These are phyloP conservation scores for Aspergillus piperis DNA, from an alignment of 2,329 filamentous ascomycete genomes.

Conservation along the genomic window DNA sequence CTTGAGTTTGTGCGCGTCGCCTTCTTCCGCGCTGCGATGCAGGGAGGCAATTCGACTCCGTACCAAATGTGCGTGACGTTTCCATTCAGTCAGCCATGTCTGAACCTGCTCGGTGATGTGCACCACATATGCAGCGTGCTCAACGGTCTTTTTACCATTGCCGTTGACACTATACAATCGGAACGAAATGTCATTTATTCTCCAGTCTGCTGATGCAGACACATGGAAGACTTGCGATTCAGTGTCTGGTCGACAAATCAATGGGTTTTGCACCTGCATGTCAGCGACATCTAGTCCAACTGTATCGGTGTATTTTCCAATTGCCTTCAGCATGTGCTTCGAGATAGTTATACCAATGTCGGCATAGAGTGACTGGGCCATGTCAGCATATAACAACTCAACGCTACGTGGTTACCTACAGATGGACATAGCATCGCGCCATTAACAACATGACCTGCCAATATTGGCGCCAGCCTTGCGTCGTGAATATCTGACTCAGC, in stretches of 20 bases:
- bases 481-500: conserved; percentile 14
- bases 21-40: conserved; percentile 61
- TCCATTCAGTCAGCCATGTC: conserved; percentile 30
- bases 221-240: conserved; percentile 10
- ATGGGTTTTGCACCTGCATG: conserved; percentile 69
- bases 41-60: conserved; percentile 61
- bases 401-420: conserved; percentile 1
- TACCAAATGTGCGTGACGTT: conserved; percentile 69
- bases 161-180: conserved; percentile 10
- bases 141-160: not conserved
- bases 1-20: conserved; percentile 70
- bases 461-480: conserved; percentile 48
- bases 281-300: conserved; percentile 65
- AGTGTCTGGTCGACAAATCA: conserved; percentile 48
- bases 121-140: conserved; percentile 10
- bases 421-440: conserved; percentile 63
- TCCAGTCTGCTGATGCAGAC: conserved; percentile 12
- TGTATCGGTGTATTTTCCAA: conserved; percentile 57
- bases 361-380: conserved; percentile 57
- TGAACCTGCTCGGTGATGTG: not conserved
- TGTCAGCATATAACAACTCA: not conserved
- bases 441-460: conserved; percentile 69
- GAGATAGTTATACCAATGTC: conserved; percentile 67
- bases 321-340: conserved; percentile 55
- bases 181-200: not conserved